phyloP scores from a whole-genome alignment of 257 asterid species.

The Verbena officinalis region DNA sequence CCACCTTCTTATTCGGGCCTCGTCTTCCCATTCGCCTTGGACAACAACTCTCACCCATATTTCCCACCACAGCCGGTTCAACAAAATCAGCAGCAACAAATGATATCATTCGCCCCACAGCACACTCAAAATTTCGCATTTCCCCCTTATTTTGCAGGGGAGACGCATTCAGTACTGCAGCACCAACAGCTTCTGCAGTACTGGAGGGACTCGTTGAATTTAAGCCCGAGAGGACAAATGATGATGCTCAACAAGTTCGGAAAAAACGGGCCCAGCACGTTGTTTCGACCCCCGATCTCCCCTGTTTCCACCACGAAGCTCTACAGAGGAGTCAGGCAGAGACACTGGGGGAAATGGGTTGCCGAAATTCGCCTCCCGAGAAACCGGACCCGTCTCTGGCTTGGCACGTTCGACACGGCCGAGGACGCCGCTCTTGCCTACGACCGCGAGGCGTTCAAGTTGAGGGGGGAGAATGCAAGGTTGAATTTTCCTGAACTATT shows the following conservation, averaged over 20 bases:
- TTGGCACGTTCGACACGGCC: too few relatives aligned
- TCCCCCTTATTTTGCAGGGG: constrained; percentile 74
- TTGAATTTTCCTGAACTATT: constrained; percentile 86
- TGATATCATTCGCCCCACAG: constrained; percentile 76
- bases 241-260: constrained; percentile 70
- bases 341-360: constrained; percentile 99
- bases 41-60: constrained; percentile 43
- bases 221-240: constrained; percentile 79
- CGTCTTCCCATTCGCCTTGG: constrained; percentile 68
- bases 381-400: constrained; percentile 93
- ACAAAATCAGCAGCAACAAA: constrained; percentile 58
- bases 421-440: constrained; percentile 94
- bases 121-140: constrained; percentile 36
- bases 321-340: constrained; percentile 89
- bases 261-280: constrained; percentile 28
- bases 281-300: constrained; percentile 44
- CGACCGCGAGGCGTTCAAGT: constrained; percentile 85
- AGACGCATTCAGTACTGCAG: constrained; percentile 17
- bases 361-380: constrained; percentile 94
- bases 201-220: constrained; percentile 75
- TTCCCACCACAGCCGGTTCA: constrained; percentile 35
- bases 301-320: constrained; percentile 66
- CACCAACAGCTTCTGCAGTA: constrained; percentile 41
- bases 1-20: constrained; percentile 44
- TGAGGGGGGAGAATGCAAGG: constrained; percentile 84